Base-by-base conservation (phyloP, 2,329 filamentous ascomycete species). In the Xylariaceae sp. region DNA sequence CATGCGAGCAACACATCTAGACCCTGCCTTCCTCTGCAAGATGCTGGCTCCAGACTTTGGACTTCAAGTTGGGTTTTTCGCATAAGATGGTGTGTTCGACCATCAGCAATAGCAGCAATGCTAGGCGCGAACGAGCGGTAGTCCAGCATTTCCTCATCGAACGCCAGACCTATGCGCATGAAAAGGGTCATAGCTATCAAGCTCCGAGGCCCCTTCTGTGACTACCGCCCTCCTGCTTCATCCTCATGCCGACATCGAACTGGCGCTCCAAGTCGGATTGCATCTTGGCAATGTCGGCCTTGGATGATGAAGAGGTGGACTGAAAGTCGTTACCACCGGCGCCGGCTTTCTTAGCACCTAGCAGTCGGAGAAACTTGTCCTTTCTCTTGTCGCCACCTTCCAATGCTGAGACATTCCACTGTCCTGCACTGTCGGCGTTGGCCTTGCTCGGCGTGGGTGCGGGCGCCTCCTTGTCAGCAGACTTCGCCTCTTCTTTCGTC, bases 261-360 rank as follows among this genome's bases (percentile, higher is more conserved):
- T 86, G 83, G 60, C 76, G 76, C 70, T 83, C 80, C 18, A 86
- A 77, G 50, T 84, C 81, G 34, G 76, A 74, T 63, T 82, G 78
- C 49, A 73, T 63, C 60, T 60, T 67, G 15, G 59, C 55, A 51
- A 72, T 69, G 51, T 73, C 62, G 15, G 65, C 45, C 45, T 63
- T 68, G 9, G 70, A 67, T 3, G 64, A 56, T 9, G 56, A 18
- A 7, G 64, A 53, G 7, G 54, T 53, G 17, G 42, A 45, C 10
- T 65, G 58, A 39, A 34, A 44, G 39, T 62, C 48, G 2, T 63
- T 49, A 9, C 64, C 60, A 1, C 65, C 56, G 5, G 64, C 68
- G 35, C 69, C 71, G 17, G 74, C 73, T 23, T 73, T 73, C 69
- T 80, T 82, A 62, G 78, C 81, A 17, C 82, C 82, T 3, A 86